Base-by-base conservation (phyloP, 768 basidiomycete species). In the Leccinum olivaceopallidum region DNA sequence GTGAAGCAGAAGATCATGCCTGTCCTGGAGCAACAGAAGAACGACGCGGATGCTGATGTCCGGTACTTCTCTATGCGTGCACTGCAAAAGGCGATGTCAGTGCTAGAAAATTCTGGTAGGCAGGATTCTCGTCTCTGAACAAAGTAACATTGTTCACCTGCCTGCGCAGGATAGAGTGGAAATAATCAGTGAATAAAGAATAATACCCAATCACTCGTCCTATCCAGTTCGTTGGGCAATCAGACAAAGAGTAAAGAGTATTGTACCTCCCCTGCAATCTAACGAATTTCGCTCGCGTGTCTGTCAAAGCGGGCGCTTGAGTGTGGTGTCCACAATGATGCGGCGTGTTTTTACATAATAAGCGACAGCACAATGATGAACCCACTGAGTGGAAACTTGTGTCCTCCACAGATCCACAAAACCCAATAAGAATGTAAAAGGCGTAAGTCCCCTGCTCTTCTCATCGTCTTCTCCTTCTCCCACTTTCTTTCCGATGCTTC, bases 41-140 rank as follows among this genome's bases (percentile, higher is more conserved):
- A 85, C 63, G 97, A 99, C 72, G 76, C 80, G 52, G 97, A 99
- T 76, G 94, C 96, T 22, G 97, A 99, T 79, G 97, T 99, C 54
- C 87, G 95, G 70, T 98, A 91, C 79, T 97, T 95, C 75, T 92
- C 95, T 14, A 79, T 83, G 51, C 88, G 90, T 61, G 95, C 93
- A 51, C 77, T 91, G 57, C 89, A 92, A 71, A 82, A 81, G 65
- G 79, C 79, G 32, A 68, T 75, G 55, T 67, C 67, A 53, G 73
- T 71, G 54, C 63, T 77, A 62, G 75, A 78, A 60, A 73, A 68
- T 58, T 77, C 74, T 75, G 77, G 80, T 78, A 63, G n/a, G 71
- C 44, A 48, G 20, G 39, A 16, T n/a, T 8, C 13, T 32, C 26
- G 48, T 42, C 30, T 30, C 12, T 60, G 53, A 36, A 59, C 52